A percentile compares a stretch with the other conserved stretches of the same genome.
These are phyloP conservation scores for Ceriops zippeliana DNA, from an alignment of 345 rosid species.

Conservation along the genomic window DNA sequence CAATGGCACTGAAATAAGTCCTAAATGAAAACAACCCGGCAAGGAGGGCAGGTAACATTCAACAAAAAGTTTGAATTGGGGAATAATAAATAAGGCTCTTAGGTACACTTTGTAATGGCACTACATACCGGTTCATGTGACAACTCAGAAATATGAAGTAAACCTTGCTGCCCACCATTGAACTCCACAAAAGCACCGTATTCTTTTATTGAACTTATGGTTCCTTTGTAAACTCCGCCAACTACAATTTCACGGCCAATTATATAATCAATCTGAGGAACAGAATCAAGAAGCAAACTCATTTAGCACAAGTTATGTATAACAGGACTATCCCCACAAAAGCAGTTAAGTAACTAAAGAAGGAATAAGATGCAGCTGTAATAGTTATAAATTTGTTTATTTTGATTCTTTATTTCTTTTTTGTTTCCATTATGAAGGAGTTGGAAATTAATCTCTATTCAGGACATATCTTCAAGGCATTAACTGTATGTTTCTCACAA, in stretches of 20 bases:
- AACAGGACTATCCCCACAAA: background rate
- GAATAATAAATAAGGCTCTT: background rate
- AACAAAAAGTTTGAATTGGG: background rate
- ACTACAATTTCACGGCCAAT: constrained; percentile 85
- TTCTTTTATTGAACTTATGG: constrained; percentile 83
- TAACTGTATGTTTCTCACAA: too few species aligned
- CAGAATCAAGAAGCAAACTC: constrained; percentile 14
- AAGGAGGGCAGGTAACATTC: too few species aligned
- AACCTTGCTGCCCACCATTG: constrained; percentile 90
- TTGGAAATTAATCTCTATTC: too few species aligned
- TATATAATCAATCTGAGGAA: constrained; percentile 63
- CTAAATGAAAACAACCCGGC: too few species aligned
- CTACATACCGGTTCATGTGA: constrained; percentile 84
- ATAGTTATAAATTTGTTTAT: too few species aligned
- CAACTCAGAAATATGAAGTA: constrained; percentile 88
- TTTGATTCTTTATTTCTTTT: too few species aligned
- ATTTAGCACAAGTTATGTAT: background rate
- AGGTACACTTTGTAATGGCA: background rate
- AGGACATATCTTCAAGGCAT: too few species aligned
- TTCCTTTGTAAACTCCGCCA: constrained; percentile 83
- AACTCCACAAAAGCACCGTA: constrained; percentile 98
- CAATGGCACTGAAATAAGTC: too few species aligned
- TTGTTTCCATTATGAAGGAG: too few species aligned
- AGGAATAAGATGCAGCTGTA: too few species aligned
- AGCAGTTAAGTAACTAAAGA: too few species aligned